A percentile compares a stretch with the other conserved stretches of the same genome.
These are phyloP conservation scores for Aureobasidium sp. DNA, from an alignment of 2,329 filamentous ascomycete genomes.

Conservation along the genomic window DNA sequence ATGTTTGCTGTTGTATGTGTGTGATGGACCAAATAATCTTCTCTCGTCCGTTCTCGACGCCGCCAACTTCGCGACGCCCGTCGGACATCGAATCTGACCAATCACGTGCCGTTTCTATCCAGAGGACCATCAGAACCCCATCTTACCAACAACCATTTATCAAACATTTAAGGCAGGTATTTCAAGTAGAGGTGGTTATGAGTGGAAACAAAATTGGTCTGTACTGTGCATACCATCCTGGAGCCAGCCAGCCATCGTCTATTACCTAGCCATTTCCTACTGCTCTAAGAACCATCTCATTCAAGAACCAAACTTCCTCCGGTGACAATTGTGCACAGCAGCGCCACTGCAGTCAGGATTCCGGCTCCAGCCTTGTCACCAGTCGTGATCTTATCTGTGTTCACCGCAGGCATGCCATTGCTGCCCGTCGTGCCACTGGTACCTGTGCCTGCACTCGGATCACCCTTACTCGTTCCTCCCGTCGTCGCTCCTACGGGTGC, in stretches of 20 bases:
- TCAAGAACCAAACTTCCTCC: conserved; percentile 7
- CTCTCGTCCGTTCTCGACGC: not conserved
- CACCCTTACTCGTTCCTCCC: conserved; percentile 44
- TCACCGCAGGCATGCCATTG: not conserved
- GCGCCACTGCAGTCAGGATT: conserved; percentile 54
- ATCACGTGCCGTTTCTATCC: not conserved
- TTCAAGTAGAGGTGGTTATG: not conserved
- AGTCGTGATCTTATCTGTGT: conserved; percentile 39
- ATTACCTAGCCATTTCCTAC: not conserved
- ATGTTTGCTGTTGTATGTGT: conserved; percentile 26
- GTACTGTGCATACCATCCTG: conserved; percentile 9
- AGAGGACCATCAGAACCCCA: not conserved
- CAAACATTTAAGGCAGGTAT: not conserved
- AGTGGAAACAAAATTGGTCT: not conserved
- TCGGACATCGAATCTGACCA: not conserved
- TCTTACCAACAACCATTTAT: not conserved
- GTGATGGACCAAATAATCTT: not conserved
- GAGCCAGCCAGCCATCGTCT: conserved; percentile 3
- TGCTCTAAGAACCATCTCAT: not conserved
- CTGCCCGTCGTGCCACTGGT: conserved; percentile 21
- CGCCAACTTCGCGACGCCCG: conserved; percentile 4
- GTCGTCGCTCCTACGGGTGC: conserved; percentile 39
- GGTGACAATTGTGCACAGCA: conserved; percentile 50
- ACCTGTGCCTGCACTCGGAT: conserved; percentile 37
- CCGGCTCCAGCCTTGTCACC: conserved; percentile 62